A percentile compares a stretch with the other conserved stretches of the same genome.
Evolutionary conservation across 2,329 filamentous ascomycete species (phyloP).

Genomic region (Pseudocercospora musae): DNA sequence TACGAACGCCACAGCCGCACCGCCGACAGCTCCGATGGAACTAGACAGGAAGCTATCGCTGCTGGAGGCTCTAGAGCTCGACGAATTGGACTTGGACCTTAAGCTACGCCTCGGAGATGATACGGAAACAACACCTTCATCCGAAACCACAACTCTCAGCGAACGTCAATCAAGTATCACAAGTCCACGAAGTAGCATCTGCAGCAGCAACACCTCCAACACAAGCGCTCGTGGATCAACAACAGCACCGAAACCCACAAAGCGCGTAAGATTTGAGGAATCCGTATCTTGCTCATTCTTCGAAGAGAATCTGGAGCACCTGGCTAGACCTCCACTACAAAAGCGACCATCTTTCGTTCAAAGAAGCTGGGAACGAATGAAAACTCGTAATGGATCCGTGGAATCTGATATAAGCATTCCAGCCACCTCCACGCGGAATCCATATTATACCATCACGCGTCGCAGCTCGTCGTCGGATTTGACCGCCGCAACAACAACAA

Average conservation of each 20-base stretch:
- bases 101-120: slow-evolving; percentile 2
- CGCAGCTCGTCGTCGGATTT: slow-evolving; percentile 12
- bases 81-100: slow-evolving; percentile 6
- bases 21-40: slow-evolving; percentile 4
- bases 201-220: slow-evolving; percentile 17
- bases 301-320: slow-evolving; percentile 12
- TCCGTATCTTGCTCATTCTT: slow-evolving; percentile 20
- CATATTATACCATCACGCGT: slow-evolving; percentile 8
- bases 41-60: slow-evolving; percentile 7
- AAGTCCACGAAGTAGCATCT: slow-evolving; percentile 15
- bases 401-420: slow-evolving; percentile 13
- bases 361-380: slow-evolving; percentile 17
- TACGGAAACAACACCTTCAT: slow-evolving; percentile 8
- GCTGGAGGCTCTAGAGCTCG: slow-evolving; percentile 7
- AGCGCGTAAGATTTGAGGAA: slow-evolving; percentile 18
- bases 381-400: slow-evolving; percentile 7
- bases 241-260: slow-evolving; percentile 8
- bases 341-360: slow-evolving; percentile 16
- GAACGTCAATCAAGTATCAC: slow-evolving; percentile 15
- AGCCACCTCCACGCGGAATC: slow-evolving; percentile 11
- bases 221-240: slow-evolving; percentile 1
- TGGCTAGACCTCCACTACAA: slow-evolving; percentile 3
- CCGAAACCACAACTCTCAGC: slow-evolving; percentile 15
- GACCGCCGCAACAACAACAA: too few relatives aligned
- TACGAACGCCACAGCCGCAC: slow-evolving; percentile 6